Evolutionary conservation across 345 rosid species (phyloP), one percentile per base, ranked within the genome.

Genomic region (Isatis tinctoria): DNA sequence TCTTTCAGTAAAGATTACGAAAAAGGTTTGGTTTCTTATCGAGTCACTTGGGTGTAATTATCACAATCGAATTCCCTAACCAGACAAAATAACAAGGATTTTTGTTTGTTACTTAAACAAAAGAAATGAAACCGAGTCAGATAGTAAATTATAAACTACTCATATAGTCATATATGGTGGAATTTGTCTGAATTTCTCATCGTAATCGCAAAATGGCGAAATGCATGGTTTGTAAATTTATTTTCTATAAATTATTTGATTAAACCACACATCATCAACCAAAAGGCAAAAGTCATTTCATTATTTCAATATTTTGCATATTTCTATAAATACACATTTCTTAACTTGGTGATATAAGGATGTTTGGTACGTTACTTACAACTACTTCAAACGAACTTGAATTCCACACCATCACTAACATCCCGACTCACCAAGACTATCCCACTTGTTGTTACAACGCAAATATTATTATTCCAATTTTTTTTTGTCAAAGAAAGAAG

Each of bases 321-420:
- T 60, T 33, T 14, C 24, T 10, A 44, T 18, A 22, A 48, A 51
- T 27, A 12, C 22, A 8, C 33, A 27, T 41, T 49, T 71, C 52
- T 28, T 27, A 39, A 26, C 4, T 47, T 26, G 59, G 52, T 71
- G 22, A 71, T 60, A 35, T 36, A 45, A 60, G 14, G 49, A 71
- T 71, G 60, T 40, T 51, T 52, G 69, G 63, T 72, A 54, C 64
- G 64, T 52, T 41, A 53, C 63, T 43, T 52, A 53, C 64, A 73
- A 53, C 64, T 17, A 20, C 76, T 58, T 53, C 57, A 32, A 41
- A 10, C 56, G 56, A 73, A 53, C 56, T 40, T 40, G 20, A 62
- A 62, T 14, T 37, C 40, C 51, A 35, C 10, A 11, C 6, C 53
- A 16, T 33, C 37, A 16, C 35, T 35, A 44, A 24, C 45, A 59